Conservation (phyloP, 139 green algal genomes). For the Chlorella sp. region DNA sequence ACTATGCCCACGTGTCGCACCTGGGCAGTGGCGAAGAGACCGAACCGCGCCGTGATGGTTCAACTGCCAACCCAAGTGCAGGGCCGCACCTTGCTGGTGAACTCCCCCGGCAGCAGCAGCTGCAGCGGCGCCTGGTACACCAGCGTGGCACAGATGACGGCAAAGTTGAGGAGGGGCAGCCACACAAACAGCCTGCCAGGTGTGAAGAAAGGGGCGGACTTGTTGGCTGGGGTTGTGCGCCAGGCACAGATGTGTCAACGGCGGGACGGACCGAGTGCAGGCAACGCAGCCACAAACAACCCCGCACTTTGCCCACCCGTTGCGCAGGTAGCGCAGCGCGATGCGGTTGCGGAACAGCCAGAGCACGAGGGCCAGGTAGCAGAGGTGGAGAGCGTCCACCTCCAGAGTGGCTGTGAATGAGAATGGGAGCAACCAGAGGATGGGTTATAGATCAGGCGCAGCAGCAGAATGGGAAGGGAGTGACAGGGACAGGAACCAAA, state of each 20-base stretch:
- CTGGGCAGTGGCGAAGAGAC: too few species aligned
- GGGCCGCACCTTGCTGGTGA: background rate
- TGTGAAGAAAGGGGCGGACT: background rate
- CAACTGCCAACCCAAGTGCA: too few species aligned
- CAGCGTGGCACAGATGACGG: conserved; percentile 68
- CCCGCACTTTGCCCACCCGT: background rate
- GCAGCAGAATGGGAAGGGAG: too few species aligned
- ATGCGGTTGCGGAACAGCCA: conserved; percentile 72
- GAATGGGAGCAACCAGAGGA: too few species aligned
- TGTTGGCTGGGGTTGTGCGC: too few species aligned
- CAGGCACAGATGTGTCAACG: too few species aligned
- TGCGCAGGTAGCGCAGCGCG: conserved; percentile 42
- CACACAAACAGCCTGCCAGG: conserved; percentile 61
- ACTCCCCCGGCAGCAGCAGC: conserved; percentile 2
- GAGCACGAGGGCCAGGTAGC: conserved; percentile 79
- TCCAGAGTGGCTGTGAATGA: conserved; percentile 55
- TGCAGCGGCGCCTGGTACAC: conserved; percentile 1
- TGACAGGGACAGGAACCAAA: too few species aligned
- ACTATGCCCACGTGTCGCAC: too few species aligned
- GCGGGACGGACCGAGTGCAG: too few species aligned
- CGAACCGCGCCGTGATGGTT: too few species aligned
- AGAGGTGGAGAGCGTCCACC: conserved; percentile 80
- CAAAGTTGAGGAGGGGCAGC: conserved; percentile 78
- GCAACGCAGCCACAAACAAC: too few species aligned
- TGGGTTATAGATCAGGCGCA: too few species aligned